A percentile compares a stretch with the other conserved stretches of the same genome.
Conservation (phyloP, 2,329 filamentous ascomycete species). For the Fusarium sp. region DNA sequence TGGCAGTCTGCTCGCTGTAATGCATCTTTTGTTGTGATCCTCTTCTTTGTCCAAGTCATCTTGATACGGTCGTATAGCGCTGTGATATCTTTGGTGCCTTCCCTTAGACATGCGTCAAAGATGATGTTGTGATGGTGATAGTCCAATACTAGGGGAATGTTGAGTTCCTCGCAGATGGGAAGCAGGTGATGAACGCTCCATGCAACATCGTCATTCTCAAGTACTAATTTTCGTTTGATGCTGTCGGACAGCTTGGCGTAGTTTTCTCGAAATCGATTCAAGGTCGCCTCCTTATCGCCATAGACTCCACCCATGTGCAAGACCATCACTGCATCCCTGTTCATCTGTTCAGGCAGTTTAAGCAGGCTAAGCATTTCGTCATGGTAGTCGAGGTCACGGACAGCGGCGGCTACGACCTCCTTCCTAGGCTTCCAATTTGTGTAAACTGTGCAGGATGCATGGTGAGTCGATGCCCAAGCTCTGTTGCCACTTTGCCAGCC, state of each 20-base stretch:
- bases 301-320: conserved; percentile 93
- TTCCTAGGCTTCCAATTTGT: conserved; percentile 85
- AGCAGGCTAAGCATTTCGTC: conserved; percentile 85
- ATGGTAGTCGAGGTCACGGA: conserved; percentile 89
- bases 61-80: conserved; percentile 79
- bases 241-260: conserved; percentile 74
- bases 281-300: conserved; percentile 83
- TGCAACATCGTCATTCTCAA: conserved; percentile 94
- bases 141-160: conserved; percentile 91
- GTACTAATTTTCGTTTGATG: conserved; percentile 82
- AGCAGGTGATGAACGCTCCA: conserved; percentile 94
- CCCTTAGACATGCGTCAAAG: conserved; percentile 79
- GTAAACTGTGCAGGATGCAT: conserved; percentile 95
- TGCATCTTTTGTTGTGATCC: conserved; percentile 96
- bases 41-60: conserved; percentile 85
- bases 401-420: conserved; percentile 79
- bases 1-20: conserved; percentile 78
- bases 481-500: conserved; percentile 79
- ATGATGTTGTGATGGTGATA: conserved; percentile 97
- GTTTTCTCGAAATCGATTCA: conserved; percentile 81
- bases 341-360: conserved; percentile 78
- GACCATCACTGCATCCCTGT: conserved; percentile 93
- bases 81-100: conserved; percentile 87
- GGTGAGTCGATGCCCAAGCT: conserved; percentile 85
- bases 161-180: conserved; percentile 91